Evolutionary conservation across 2,329 filamentous ascomycete genomes (phyloP).

Genomic region (Cladosporium velox): DNA sequence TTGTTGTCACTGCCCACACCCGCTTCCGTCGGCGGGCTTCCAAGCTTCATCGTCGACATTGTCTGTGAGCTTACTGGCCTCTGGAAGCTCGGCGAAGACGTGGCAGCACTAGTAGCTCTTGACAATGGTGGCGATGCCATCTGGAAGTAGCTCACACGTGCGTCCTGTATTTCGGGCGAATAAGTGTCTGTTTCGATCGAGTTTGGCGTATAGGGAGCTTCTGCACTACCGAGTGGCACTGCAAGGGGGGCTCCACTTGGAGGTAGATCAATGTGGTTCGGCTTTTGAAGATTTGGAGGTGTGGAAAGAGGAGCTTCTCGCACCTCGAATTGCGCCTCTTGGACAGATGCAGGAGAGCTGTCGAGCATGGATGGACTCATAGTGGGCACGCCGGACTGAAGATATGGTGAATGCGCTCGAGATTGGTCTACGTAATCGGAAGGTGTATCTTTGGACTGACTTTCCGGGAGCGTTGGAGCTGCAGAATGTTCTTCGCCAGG

Average conservation of each 20-base stretch:
- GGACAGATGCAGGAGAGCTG: background rate
- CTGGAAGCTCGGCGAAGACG: background rate
- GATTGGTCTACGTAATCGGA: background rate
- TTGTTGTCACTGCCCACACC: background rate
- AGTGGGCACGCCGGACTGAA: background rate
- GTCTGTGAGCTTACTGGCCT: slow-evolving; percentile 10
- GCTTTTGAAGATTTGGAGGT: background rate
- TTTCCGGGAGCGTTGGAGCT: background rate
- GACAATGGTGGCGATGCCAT: slow-evolving; percentile 16
- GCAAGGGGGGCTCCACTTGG: background rate
- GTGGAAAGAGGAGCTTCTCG: background rate
- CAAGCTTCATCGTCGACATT: slow-evolving; percentile 2
- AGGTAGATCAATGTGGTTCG: slow-evolving; percentile 7
- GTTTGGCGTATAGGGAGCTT: background rate
- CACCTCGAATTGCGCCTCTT: background rate
- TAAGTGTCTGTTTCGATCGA: slow-evolving; percentile 11
- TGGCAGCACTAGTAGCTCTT: background rate
- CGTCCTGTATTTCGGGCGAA: slow-evolving; percentile 20
- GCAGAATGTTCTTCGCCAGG: background rate
- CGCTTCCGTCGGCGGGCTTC: background rate
- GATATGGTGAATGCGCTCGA: background rate
- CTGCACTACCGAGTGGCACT: background rate
- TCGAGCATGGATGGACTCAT: slow-evolving; percentile 10
- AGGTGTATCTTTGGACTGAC: background rate
- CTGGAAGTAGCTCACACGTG: slow-evolving; percentile 22